Base-by-base conservation (phyloP, 257 asterid species). In the Capsicum rhomboideum region DNA sequence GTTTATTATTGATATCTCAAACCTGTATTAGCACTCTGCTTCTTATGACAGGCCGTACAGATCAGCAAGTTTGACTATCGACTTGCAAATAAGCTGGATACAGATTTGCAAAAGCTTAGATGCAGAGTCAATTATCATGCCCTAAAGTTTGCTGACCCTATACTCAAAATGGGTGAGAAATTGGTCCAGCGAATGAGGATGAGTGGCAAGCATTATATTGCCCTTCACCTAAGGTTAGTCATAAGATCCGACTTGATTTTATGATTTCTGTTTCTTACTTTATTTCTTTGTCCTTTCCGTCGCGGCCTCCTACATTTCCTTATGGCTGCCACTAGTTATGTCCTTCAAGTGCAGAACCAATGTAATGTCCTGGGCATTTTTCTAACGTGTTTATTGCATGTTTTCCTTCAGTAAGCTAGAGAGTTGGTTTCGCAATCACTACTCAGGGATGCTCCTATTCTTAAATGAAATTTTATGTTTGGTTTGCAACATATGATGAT, bases 111-210 rank as follows among this genome's bases (percentile, higher is more conserved):
- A 88, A 97, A 93, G 92, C 99, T 97, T 85, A 89, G 99, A 84
- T 95, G 99, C 88, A 92, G 98, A 91, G 98, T 91, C 69, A 97
- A 97, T 83, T 97, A 95, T 90, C 99, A 95, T 61, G 97, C 99
- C 29, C 89, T 97, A 87, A 97, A 88, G 92, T 97, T 97, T 92
- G 93, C 98, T 56, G 85, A 93, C 67, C 92, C 96, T 81, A 97
- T 97, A 72, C 92, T 83, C 85, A 87, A 90, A 85, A 93, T 95
- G 98, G 99, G 98, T 64, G 89, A 86, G 40, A 90, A 89, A 86
- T 87, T 97, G 93, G 94, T 97, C 67, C 95, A 86, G 80, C 88
- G 96, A 83, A 97, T 97, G 98, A 92, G 94, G 89, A 81, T 17
- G 89, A 92, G 61, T 86, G 91, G 97, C 93, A 92, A 92, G 90